Base-by-base conservation (phyloP, 768 basidiomycete species). In the Leccinum rimulosum region DNA sequence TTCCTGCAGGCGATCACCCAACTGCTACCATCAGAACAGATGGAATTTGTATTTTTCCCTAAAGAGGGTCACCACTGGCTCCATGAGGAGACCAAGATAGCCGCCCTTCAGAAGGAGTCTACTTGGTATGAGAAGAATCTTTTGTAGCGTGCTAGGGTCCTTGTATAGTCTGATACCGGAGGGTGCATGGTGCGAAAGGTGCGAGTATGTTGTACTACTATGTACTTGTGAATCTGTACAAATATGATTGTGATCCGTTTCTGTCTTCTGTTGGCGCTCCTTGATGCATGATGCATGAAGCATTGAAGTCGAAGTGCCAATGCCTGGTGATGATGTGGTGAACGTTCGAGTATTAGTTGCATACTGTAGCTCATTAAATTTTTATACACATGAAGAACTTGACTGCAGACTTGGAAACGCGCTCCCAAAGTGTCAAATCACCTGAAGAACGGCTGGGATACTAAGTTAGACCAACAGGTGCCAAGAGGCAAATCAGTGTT, bases 61-160 rank as follows among this genome's bases (percentile, higher is more conserved):
- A 72, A 75, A 19, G 78, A 81, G 63, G 76, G 76, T 8, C 76
- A 78, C 59, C 74, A 75, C 35, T 77, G 68, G 68, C 60, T 68
- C 45, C 64, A 59, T 30, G 67, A 62, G 0, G 59, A 69, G 30
- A 74, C 66, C 8, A 73, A 76, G 54, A 70, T 64, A 61, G 61
- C 57, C n/a, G 73, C 72, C 17, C 60, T 76, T 14, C 59, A 73
- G 50, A 61, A 36, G 19, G 75, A 79, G 61, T 57, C 65, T 43
- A 56, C 36, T 10, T 79, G 73, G 67, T 79, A 77, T 49, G 54
- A 68, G 30, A 56, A 65, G 28, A 60, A 57, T 3, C 6, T 68
- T 25, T 47, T 67, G 56, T 55, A 55, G 19, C 3, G 14, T 17
- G 15, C 17, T 3, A n/a, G 14, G 7, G 22, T 15, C 31, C 19